phyloP scores from a whole-genome alignment of 495 filamentous ascomycete species.

The Hyaloscypha variabilis region DNA sequence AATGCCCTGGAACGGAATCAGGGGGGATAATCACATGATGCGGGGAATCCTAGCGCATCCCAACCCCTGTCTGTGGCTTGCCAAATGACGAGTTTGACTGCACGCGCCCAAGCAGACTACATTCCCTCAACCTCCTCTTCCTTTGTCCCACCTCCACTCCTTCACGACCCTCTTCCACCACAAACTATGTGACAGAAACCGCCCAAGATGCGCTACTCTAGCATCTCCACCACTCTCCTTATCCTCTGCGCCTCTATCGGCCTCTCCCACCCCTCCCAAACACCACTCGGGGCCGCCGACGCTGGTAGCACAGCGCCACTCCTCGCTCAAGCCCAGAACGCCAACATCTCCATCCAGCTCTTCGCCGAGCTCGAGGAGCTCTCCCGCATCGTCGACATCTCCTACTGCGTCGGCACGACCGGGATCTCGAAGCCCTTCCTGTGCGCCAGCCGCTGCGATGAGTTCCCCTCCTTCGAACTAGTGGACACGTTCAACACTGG shows the following conservation, averaged over 20 bases:
- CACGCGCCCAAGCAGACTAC: not conserved
- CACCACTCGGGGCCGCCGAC: not conserved
- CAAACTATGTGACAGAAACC: constrained; percentile 26
- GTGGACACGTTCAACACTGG: constrained; percentile 91
- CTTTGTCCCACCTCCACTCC: not conserved
- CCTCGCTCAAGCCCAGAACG: constrained; percentile 11
- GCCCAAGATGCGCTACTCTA: constrained; percentile 24
- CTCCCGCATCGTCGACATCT: constrained; percentile 86
- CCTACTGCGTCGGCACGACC: constrained; percentile 87
- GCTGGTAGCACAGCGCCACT: not conserved
- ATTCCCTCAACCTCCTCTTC: not conserved
- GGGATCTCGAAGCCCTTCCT: constrained; percentile 81
- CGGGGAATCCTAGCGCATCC: not conserved
- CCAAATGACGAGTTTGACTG: constrained; percentile 8
- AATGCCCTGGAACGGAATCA: not conserved
- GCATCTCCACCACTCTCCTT: constrained; percentile 16
- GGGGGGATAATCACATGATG: constrained; percentile 6
- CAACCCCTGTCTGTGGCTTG: not conserved
- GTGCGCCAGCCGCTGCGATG: constrained; percentile 79
- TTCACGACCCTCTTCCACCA: not conserved
- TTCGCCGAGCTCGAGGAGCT: constrained; percentile 85
- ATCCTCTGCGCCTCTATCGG: not conserved
- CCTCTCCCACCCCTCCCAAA: constrained; percentile 5
- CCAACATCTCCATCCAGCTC: constrained; percentile 61
- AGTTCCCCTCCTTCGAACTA: constrained; percentile 79